Evolutionary conservation across 495 filamentous ascomycete genomes (phyloP).

Genomic region (Acidomyces sp.): DNA sequence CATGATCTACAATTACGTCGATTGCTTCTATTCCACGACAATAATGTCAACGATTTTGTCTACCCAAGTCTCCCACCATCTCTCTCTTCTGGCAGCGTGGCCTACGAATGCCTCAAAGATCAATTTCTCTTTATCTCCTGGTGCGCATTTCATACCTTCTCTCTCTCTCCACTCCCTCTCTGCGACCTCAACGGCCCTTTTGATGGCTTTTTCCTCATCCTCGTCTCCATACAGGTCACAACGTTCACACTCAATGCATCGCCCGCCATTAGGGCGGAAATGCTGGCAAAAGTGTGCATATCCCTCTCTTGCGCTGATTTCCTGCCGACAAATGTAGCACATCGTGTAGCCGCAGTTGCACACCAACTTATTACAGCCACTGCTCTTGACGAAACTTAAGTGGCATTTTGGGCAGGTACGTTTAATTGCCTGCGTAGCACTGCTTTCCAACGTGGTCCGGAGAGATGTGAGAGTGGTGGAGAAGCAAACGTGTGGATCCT

Average conservation of each 20-base stretch:
- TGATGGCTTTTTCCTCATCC: slow-evolving; percentile 66
- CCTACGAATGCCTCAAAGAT: too few relatives aligned
- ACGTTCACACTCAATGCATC: slow-evolving; percentile 64
- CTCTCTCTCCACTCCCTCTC: slow-evolving; percentile 66
- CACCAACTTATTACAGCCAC: slow-evolving; percentile 93
- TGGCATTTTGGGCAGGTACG: slow-evolving; percentile 86
- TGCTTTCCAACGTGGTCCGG: slow-evolving; percentile 75
- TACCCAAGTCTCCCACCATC: too few relatives aligned
- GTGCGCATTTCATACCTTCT: slow-evolving; percentile 14
- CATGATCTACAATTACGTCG: too few relatives aligned
- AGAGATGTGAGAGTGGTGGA: slow-evolving; percentile 53
- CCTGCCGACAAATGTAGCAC: slow-evolving; percentile 78
- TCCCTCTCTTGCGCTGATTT: slow-evolving; percentile 43
- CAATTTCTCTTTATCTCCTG: too few relatives aligned
- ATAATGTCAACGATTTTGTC: too few relatives aligned
- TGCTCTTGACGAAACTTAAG: slow-evolving; percentile 78
- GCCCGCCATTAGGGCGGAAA: slow-evolving; percentile 63
- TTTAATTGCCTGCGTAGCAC: slow-evolving; percentile 86
- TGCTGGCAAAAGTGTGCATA: slow-evolving; percentile 93
- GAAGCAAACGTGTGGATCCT: slow-evolving; percentile 54
- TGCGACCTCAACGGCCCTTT: slow-evolving; percentile 61
- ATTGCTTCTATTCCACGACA: too few relatives aligned
- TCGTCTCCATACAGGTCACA: slow-evolving; percentile 85
- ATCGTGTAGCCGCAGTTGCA: slow-evolving; percentile 96
- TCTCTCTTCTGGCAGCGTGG: too few relatives aligned